Base-by-base conservation (phyloP, 805 yeast species). In the Grigorovia humatica region DNA sequence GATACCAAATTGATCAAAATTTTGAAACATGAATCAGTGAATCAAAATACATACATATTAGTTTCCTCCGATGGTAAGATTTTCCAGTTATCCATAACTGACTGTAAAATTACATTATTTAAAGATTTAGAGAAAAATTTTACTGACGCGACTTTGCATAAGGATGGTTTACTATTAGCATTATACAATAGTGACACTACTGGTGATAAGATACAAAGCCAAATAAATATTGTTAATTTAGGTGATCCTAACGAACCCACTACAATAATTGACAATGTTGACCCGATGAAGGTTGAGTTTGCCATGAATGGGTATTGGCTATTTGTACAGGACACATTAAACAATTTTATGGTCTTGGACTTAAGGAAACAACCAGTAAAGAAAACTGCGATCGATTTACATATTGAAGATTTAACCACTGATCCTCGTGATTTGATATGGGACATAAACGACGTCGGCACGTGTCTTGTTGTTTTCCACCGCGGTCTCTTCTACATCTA, bases 131-230 rank as follows among this genome's bases (percentile, higher is more conserved):
- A 44, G n/a, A 3, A n/a, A 13, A 17, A n/a, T 7, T 41, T 18
- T 15, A 15, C 23, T 9, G 52, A 40, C 2, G 55, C 52, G 12
- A 49, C 52, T 2, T 44, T 69, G 17, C 76, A 73, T 53, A 68
- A 65, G 43, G 76, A 73, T 56, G 75, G 76, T 5, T 47, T 65
- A 3, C 48, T 72, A 20, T 45, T 71, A 9, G 71, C 72, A 6
- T 46, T 64, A 29, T 57, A 48, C 8, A 48, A 48, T 27, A 32
- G 8, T 32, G 38, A 32, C 15, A 11, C 38, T 9, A 32, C 38
- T 32, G 32, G 32, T 9, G 32, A 30, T 30, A 23, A 23, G 27
- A 23, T 6, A 6, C 44, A 27, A 8, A 20, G 43, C 17, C 29
- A 48, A 5, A 42, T 62, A 18, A 43, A 51, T 12, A 48, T 61